A percentile compares a stretch with the other conserved stretches of the same genome.
Evolutionary conservation across 2,329 filamentous ascomycete genomes (phyloP).

Genomic region (Colletotrichum sp.): DNA sequence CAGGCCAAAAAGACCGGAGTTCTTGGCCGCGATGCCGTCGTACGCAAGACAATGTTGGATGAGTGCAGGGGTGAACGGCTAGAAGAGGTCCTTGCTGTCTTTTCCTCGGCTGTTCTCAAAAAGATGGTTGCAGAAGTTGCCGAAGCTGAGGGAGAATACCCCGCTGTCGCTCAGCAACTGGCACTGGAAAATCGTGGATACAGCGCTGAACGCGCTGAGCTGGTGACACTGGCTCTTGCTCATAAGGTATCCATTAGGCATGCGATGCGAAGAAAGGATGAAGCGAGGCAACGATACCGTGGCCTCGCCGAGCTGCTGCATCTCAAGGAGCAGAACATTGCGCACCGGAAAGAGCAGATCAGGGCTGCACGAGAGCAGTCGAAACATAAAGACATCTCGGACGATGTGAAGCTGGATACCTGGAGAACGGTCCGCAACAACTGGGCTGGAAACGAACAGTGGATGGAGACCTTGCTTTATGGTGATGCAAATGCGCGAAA

Average conservation of each 20-base stretch:
- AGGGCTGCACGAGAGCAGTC: conserved; percentile 31
- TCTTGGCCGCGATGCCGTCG: conserved; percentile 77
- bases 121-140: conserved; percentile 60
- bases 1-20: conserved; percentile 87
- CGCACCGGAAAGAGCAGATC: conserved; percentile 55
- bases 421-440: conserved; percentile 70
- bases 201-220: conserved; percentile 54
- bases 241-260: conserved; percentile 72
- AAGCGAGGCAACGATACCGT: conserved; percentile 60
- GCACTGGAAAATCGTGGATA: conserved; percentile 66
- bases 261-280: conserved; percentile 63
- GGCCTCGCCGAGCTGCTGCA: conserved; percentile 71
- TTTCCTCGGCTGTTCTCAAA: conserved; percentile 84
- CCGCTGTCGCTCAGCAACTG: conserved; percentile 57
- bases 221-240: conserved; percentile 74
- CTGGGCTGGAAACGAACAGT: conserved; percentile 79
- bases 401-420: conserved; percentile 52
- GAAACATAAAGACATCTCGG: conserved; percentile 33
- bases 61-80: conserved; percentile 93
- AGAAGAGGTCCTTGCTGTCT: conserved; percentile 82
- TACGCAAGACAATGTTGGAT: conserved; percentile 95
- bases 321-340: conserved; percentile 64
- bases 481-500: conserved; percentile 63
- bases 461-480: conserved; percentile 73
- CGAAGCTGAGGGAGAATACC: conserved; percentile 40